A percentile compares a stretch with the other conserved stretches of the same genome.
Conservation (phyloP, 202 grass and related monocot genomes). For the Dendrocalamus latiflorus region DNA sequence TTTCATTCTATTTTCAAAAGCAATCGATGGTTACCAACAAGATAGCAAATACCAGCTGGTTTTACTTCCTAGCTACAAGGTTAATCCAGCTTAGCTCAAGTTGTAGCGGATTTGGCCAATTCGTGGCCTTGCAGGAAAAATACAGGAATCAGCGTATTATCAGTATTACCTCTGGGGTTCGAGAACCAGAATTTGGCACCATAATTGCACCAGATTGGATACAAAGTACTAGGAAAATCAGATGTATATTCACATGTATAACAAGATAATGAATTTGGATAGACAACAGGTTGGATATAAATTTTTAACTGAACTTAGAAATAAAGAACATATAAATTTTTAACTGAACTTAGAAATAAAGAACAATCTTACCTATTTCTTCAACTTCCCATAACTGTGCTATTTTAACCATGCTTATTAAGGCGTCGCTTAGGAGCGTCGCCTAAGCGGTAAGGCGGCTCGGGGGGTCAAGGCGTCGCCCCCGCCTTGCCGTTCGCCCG, state of each 20-base stretch:
- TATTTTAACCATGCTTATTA: background rate
- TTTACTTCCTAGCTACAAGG: background rate
- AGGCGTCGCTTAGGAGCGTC: too few species aligned
- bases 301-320: background rate
- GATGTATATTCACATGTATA: background rate
- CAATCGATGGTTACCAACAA: background rate
- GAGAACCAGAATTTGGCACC: background rate
- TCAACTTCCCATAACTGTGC: background rate
- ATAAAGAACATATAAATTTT: too few species aligned
- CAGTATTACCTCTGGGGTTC: background rate
- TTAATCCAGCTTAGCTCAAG: background rate
- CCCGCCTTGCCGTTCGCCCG: too few species aligned
- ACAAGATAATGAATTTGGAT: background rate
- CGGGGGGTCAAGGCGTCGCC: too few species aligned
- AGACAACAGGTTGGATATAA: background rate
- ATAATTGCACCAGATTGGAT: background rate
- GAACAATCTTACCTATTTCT: background rate
- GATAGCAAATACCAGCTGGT: background rate
- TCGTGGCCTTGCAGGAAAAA: background rate
- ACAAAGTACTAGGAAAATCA: background rate
- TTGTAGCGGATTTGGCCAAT: background rate
- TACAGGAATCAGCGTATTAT: background rate
- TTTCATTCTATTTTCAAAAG: background rate
- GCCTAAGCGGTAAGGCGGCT: too few species aligned
- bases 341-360: background rate